Evolutionary conservation across 2,329 filamentous ascomycete genomes (phyloP), one percentile per base, ranked within the genome.

Genomic region (Hortaea werneckii): DNA sequence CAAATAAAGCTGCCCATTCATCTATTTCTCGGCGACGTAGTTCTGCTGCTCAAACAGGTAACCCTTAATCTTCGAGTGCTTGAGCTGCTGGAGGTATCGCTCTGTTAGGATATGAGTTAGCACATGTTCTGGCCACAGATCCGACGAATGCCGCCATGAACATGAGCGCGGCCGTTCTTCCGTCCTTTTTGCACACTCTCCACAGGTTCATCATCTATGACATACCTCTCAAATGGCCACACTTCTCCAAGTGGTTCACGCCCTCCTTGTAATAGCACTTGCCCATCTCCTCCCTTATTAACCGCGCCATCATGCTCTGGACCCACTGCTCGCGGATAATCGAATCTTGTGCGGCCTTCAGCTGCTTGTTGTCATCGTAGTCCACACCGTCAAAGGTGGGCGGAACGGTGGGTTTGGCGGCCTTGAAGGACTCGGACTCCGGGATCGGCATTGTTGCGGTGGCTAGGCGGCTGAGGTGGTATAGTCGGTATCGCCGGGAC

Each of bases 321-420:
- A 92, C 85, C 87, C 87, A 92, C 72, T 92, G 86, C 71, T 92
- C 86, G 52, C 85, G 77, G 58, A 92, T 78, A 47, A 92, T 77
- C 54, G 85, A 78, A 65, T 92, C 86, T 65, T 90, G 85, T 44
- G 86, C 86, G 50, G 81, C 80, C 74, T 90, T 92, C 64, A 92
- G 74, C 57, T 80, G 79, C 64, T 79, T 79, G 65, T 82, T 87
- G 71, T 92, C 84, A 55, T 89, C 82, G 72, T 83, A 92, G 72
- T 90, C 83, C 63, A 92, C 86, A 56, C 86, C 86, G 60, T 88
- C 85, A 67, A 92, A 92, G 49, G 83, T 88, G 32, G 86, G 83
- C 52, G 85, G 75, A 47, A 92, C 87, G 53, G 76, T 80, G 50
- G 87, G 86, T 76, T 92, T 92, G 71, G 85, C 83, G 57, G 83